Conservation (phyloP, 164 flowering plant genomes). For the Tinospora cordifolia region DNA sequence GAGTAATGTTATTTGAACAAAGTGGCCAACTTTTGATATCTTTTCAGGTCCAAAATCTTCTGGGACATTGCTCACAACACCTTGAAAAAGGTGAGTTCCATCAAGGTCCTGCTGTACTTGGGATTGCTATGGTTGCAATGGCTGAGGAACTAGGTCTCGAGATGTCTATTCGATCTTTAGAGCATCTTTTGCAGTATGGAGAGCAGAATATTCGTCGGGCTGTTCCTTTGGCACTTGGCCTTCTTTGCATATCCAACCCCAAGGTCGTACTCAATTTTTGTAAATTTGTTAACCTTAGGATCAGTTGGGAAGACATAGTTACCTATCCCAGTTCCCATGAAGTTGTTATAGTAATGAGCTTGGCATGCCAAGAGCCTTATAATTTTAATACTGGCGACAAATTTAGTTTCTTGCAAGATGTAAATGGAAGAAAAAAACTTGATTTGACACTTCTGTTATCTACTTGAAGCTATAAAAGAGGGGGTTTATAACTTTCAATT, state of each 20-base stretch:
- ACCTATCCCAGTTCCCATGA: not conserved
- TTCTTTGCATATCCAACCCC: constrained; percentile 93
- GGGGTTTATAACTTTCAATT: not conserved
- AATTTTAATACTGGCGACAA: no score
- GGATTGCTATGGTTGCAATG: constrained; percentile 98
- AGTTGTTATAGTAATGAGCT: not conserved
- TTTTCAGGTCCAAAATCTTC: constrained; percentile 81
- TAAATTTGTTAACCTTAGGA: not conserved
- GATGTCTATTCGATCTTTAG: constrained; percentile 96
- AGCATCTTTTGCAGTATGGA: constrained; percentile 90
- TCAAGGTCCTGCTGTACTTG: constrained; percentile 98
- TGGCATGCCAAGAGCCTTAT: no score
- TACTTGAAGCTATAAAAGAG: not conserved
- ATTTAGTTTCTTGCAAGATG: not conserved
- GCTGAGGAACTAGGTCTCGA: constrained; percentile 96
- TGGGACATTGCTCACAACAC: constrained; percentile 90
- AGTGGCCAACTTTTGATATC: constrained; percentile 10
- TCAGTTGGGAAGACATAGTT: not conserved
- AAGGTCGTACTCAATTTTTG: constrained; percentile 48
- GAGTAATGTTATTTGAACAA: not conserved
- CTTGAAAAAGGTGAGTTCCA: constrained; percentile 88
- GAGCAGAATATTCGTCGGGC: constrained; percentile 87
- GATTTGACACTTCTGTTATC: not conserved
- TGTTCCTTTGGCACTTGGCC: constrained; percentile 92
- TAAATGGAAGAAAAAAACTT: not conserved